A percentile compares a stretch with the other conserved stretches of the same genome.
phyloP scores from a whole-genome alignment of 2,329 filamentous ascomycete species.

The Myriosclerotinia duriaeana region DNA sequence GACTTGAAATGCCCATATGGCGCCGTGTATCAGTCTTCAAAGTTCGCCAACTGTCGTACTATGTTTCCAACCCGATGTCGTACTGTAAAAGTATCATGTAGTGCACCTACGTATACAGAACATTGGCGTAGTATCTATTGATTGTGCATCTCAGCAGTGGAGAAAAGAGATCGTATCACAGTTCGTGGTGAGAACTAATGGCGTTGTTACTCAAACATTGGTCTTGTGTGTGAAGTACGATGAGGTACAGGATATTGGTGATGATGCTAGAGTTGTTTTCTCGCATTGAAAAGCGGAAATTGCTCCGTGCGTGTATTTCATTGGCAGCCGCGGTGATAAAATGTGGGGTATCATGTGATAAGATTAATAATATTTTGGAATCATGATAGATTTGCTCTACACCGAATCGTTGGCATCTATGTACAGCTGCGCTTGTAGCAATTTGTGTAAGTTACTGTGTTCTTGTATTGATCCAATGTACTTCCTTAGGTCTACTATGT shows the following conservation, averaged over 20 bases:
- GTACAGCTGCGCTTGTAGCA: not conserved
- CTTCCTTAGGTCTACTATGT: not conserved
- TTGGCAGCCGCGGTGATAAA: too few species aligned
- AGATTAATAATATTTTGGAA: too few species aligned
- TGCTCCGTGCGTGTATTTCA: not conserved
- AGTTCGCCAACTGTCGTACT: not conserved
- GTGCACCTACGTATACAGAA: not conserved
- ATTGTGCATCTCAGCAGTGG: not conserved
- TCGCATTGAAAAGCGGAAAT: not conserved
- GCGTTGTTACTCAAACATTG: not conserved
- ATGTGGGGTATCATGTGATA: too few species aligned
- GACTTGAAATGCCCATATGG: not conserved
- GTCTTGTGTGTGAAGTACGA: too few species aligned
- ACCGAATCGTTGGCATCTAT: not conserved
- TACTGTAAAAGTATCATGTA: too few species aligned
- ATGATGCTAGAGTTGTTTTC: too few species aligned
- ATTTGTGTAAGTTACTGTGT: not conserved
- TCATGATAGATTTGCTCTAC: not conserved
- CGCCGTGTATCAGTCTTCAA: not conserved
- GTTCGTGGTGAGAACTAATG: not conserved
- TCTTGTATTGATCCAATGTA: not conserved
- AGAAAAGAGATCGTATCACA: not conserved
- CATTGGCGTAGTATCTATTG: not conserved
- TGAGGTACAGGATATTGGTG: too few species aligned
- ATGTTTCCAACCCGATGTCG: not conserved